Evolutionary conservation across 352 stramenopile species (phyloP).

Genomic region (Phytopythium montanum): DNA sequence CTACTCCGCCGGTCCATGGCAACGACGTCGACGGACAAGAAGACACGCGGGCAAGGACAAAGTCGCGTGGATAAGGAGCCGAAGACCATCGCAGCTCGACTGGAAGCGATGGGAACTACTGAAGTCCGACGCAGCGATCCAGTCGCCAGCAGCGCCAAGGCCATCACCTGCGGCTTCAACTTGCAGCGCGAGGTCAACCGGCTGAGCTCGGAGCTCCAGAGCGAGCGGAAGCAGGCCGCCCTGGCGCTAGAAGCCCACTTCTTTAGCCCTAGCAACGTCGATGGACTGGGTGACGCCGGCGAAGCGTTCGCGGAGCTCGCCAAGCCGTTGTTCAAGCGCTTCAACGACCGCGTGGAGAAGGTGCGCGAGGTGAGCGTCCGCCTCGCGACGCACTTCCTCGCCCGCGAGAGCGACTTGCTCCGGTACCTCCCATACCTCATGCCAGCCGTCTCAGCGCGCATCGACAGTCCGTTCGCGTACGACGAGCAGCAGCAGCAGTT

Average conservation of each 20-base stretch:
- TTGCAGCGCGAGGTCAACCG: conserved; percentile 55
- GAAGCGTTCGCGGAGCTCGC: conserved; percentile 41
- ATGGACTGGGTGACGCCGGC: conserved; percentile 1
- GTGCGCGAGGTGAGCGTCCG: conserved; percentile 69
- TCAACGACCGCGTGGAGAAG: conserved; percentile 81
- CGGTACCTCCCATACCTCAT: conserved; percentile 72
- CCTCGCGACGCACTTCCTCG: conserved; percentile 43
- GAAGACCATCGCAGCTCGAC: background rate
- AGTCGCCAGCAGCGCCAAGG: background rate
- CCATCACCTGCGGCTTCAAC: conserved; percentile 18
- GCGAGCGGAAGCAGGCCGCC: conserved; percentile 60
- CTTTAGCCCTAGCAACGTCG: conserved; percentile 8
- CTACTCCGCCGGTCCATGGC: conserved; percentile 43
- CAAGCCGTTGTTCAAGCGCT: conserved; percentile 78
- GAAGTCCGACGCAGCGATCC: background rate
- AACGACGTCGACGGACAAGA: conserved; percentile 1
- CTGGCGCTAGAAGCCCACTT: conserved; percentile 44
- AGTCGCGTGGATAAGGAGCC: background rate
- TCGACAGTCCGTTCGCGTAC: conserved; percentile 61
- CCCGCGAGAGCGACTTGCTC: conserved; percentile 50
- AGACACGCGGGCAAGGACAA: background rate
- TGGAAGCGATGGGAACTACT: background rate
- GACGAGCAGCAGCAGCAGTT: conserved; percentile 80
- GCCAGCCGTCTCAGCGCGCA: conserved; percentile 57
- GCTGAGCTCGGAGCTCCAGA: conserved; percentile 41